Evolutionary conservation across 805 yeast species (phyloP), one percentile per base, ranked within the genome.

Genomic region (Debaryomyces hansenii): DNA sequence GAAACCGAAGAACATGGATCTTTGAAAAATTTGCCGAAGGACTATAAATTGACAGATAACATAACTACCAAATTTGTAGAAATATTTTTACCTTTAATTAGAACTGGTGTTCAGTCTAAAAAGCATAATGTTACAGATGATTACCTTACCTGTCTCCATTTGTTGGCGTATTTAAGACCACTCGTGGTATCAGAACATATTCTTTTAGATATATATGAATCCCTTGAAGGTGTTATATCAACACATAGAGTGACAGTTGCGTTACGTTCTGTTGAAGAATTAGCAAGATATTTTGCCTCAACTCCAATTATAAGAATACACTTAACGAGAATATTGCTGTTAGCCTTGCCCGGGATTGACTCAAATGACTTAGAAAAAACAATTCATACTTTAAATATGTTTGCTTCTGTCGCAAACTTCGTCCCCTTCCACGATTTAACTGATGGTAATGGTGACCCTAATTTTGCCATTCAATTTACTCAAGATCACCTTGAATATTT

Each of bases 311-410:
- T 78, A 59, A 71, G 96, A 37, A 82, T 88, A 10, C 99, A 94
- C 57, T 69, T 90, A 10, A 81, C 95, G 0, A 79, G 95, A 44
- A 70, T 94, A 12, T 61, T 91, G 34, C 79, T 83, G 21, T 74
- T 89, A 63, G 69, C 84, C 2, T 62, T 90, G 6, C 87, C 90
- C 0, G 96, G 94, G 27, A 82, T 94, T 24, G 98, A 94, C 60
- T 80, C 91, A 0, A 94, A 91, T 60, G 99, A 94, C 63, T 74
- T 90, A 41, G 75, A 73, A 11, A 80, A 91, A 59, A 84, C 96
- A 0, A 73, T 83, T 12, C 77, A 81, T 42, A 78, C 96, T 0
- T 66, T 91, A 35, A 79, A 83, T 47, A 76, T 87, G 15, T 77
- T 94, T 45, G 85, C 88, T 9, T 74, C 88, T 0, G 78, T 85